Evolutionary conservation across 768 basidiomycete species (phyloP).

Genomic region (Suillus cothurnatus): DNA sequence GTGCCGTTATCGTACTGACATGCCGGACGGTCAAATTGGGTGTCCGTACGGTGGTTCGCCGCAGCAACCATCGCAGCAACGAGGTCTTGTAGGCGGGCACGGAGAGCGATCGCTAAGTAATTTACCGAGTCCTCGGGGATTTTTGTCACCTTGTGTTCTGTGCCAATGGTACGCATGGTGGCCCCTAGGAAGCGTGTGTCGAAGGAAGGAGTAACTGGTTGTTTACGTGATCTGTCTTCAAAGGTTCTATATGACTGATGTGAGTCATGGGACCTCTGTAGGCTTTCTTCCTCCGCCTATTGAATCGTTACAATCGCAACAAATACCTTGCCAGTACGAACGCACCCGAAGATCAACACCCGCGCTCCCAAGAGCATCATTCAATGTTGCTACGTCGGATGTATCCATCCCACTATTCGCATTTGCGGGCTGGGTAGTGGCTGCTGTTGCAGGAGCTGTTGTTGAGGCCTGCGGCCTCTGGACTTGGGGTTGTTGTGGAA

Average conservation of each 20-base stretch:
- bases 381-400: conserved; percentile 74
- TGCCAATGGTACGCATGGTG: conserved; percentile 68
- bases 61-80: conserved; percentile 69
- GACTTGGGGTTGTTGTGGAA: conserved; percentile 31
- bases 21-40: conserved; percentile 68
- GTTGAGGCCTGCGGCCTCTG: conserved; percentile 28
- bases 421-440: conserved; percentile 26
- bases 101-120: conserved; percentile 79
- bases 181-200: conserved; percentile 64
- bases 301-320: background rate
- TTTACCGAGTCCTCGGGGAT: conserved; percentile 73
- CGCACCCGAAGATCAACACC: conserved; percentile 82
- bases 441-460: conserved; percentile 18
- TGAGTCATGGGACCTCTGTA: conserved; percentile 66
- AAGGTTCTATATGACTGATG: conserved; percentile 65
- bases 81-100: conserved; percentile 71
- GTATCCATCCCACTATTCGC: conserved; percentile 51
- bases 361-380: conserved; percentile 84
- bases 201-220: conserved; percentile 69
- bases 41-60: conserved; percentile 66
- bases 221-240: conserved; percentile 81
- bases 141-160: conserved; percentile 66
- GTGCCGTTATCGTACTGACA: conserved; percentile 65
- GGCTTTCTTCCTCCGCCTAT: conserved; percentile 84
- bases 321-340: conserved; percentile 5